These are phyloP conservation scores for Naganishia vaughanmartiniae DNA, from an alignment of 768 basidiomycete species.

Conservation along the genomic window DNA sequence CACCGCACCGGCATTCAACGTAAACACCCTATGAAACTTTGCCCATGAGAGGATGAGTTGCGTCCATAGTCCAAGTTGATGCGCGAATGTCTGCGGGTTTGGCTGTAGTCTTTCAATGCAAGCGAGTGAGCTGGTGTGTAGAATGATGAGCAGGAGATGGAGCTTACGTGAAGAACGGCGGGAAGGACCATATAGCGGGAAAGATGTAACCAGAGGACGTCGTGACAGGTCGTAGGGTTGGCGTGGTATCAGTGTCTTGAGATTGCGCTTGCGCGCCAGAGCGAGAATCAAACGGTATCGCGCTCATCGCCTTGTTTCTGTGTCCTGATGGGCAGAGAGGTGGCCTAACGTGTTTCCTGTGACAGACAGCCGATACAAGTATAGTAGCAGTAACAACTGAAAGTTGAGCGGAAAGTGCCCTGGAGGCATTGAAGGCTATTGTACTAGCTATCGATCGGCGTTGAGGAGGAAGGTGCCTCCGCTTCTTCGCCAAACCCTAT, in stretches of 20 bases:
- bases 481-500: too few species aligned
- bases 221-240: conserved; percentile 37
- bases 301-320: background rate
- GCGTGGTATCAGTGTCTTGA: background rate
- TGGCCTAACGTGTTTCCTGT: too few species aligned
- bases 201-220: conserved; percentile 45
- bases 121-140: background rate
- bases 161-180: conserved; percentile 55
- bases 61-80: conserved; percentile 53
- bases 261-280: background rate
- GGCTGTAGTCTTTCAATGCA: conserved; percentile 50
- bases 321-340: too few species aligned
- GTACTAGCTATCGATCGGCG: background rate
- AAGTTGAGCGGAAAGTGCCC: too few species aligned
- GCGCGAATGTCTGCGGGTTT: conserved; percentile 50
- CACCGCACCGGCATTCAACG: conserved; percentile 41
- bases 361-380: too few species aligned
- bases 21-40: conserved; percentile 45
- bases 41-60: conserved; percentile 50
- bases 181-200: conserved; percentile 54
- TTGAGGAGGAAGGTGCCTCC: too few species aligned
- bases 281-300: background rate
- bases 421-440: background rate
- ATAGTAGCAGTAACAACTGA: too few species aligned
- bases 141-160: background rate